A percentile compares a stretch with the other conserved stretches of the same genome.
phyloP scores from a whole-genome alignment of 2,329 filamentous ascomycete genomes.

The Fusarium sp. region DNA sequence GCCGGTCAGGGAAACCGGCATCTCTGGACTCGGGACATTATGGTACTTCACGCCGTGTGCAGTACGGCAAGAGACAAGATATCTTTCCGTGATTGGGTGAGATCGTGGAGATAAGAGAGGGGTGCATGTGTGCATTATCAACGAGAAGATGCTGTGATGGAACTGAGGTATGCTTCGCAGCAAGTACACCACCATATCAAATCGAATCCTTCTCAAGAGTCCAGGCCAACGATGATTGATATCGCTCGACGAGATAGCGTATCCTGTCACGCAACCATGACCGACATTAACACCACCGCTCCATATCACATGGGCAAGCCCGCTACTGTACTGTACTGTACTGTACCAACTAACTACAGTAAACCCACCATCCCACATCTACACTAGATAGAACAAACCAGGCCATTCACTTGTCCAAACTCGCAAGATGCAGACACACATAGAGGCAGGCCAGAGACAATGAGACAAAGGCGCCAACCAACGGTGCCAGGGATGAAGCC shows the following conservation, averaged over 20 bases:
- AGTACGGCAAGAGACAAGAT: background rate
- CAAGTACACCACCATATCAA: conserved; percentile 26
- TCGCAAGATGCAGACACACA: conserved; percentile 19
- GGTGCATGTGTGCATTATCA: conserved; percentile 25
- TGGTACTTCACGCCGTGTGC: background rate
- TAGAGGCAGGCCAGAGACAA: conserved; percentile 9
- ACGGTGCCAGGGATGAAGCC: conserved; percentile 31
- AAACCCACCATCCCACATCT: conserved; percentile 31
- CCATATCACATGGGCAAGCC: conserved; percentile 25
- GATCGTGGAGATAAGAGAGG: conserved; percentile 30
- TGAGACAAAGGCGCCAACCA: conserved; percentile 11
- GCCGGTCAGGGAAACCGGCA: conserved; percentile 18
- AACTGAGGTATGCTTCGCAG: conserved; percentile 11
- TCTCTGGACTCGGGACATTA: conserved; percentile 7
- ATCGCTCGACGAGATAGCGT: conserved; percentile 38
- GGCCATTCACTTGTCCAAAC: conserved; percentile 22
- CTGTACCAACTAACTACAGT: background rate
- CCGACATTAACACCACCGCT: conserved; percentile 23
- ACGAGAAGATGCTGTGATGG: conserved; percentile 23
- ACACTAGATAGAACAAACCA: conserved; percentile 25
- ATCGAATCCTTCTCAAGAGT: conserved; percentile 32
- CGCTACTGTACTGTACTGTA: background rate
- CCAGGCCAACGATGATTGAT: conserved; percentile 27
- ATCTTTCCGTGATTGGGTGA: conserved; percentile 27
- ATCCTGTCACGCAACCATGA: conserved; percentile 42